Conservation (phyloP, 2,329 filamentous ascomycete species). For the Alternaria viburni region DNA sequence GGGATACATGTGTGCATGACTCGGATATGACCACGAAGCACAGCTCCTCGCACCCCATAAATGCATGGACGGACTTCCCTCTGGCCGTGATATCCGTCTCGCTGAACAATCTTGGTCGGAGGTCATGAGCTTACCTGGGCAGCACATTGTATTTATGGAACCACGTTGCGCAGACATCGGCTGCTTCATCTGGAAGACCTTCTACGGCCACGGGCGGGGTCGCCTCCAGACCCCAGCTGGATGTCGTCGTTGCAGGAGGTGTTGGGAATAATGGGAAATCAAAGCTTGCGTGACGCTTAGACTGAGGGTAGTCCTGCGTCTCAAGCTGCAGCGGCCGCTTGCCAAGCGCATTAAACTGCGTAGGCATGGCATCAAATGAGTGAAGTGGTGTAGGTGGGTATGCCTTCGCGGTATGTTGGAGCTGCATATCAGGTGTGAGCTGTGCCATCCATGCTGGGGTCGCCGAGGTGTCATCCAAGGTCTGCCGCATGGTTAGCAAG, state of each 20-base stretch:
- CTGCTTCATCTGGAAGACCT: constrained; percentile 45
- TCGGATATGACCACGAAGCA: neutral
- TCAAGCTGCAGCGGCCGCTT: constrained; percentile 44
- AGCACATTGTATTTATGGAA: constrained; percentile 47
- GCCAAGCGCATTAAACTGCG: constrained; percentile 27
- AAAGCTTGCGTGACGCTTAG: constrained; percentile 40
- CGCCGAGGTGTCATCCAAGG: constrained; percentile 44
- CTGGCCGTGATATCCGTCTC: neutral
- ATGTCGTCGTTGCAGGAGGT: constrained; percentile 22
- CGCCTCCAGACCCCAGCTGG: constrained; percentile 35
- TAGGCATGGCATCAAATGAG: constrained; percentile 35
- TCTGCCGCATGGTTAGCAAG: constrained; percentile 19
- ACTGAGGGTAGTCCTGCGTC: constrained; percentile 38
- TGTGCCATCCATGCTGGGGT: constrained; percentile 35
- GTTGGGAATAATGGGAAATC: constrained; percentile 34
- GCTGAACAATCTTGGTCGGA: neutral
- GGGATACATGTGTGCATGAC: neutral
- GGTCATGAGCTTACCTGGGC: constrained; percentile 25
- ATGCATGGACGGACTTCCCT: neutral
- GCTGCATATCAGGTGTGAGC: constrained; percentile 24
- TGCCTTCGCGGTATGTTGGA: constrained; percentile 23
- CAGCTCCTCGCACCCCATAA: neutral
- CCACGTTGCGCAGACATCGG: constrained; percentile 47
- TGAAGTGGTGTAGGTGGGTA: constrained; percentile 37
- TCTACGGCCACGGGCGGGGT: constrained; percentile 27